Conservation (phyloP, 108 stramenopile genomes). For the Aurantiochytrium sp. region DNA sequence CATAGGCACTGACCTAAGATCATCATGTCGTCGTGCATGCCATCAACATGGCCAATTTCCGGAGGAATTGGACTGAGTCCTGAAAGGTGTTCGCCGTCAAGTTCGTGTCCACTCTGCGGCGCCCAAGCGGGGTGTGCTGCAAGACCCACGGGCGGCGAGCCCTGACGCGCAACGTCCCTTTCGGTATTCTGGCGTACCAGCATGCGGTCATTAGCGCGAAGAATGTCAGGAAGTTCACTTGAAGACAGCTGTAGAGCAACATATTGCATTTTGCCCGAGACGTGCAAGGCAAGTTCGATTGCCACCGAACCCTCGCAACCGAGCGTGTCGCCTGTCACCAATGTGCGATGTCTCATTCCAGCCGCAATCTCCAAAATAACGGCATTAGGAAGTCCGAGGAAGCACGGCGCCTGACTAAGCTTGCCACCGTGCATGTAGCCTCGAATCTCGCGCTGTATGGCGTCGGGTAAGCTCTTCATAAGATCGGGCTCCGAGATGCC, state of each 20-base stretch:
- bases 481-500: not conserved
- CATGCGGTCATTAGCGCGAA: not conserved
- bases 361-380: not conserved
- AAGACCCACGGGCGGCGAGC: not conserved
- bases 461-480: not conserved
- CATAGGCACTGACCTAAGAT: not conserved
- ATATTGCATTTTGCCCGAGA: not conserved
- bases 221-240: not conserved
- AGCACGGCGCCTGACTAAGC: not conserved
- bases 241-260: not conserved
- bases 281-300: not conserved
- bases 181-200: not conserved
- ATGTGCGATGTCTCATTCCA: not conserved
- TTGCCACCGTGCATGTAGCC: not conserved
- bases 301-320: not conserved
- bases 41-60: no score
- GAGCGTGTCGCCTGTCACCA: not conserved
- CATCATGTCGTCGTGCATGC: not conserved
- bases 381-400: not conserved
- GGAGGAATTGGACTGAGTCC: no score
- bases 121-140: no score
- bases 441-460: not conserved
- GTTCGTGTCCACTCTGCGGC: no score
- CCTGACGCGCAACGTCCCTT: not conserved
- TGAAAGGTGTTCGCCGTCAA: no score